Conservation (phyloP, 768 basidiomycete species). For the Amanita polypyramis region DNA sequence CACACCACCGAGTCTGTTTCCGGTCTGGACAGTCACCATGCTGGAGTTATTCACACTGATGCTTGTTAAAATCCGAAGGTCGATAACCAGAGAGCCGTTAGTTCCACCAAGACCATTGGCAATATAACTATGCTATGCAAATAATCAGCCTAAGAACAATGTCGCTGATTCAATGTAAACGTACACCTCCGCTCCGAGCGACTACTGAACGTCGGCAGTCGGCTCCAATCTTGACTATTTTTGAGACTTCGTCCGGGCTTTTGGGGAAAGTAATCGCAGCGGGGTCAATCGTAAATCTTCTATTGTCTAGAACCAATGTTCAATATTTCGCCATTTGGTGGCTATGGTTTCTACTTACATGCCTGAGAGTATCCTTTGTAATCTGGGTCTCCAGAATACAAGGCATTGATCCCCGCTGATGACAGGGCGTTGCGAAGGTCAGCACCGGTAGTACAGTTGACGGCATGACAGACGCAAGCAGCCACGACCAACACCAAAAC, state of each 20-base stretch:
- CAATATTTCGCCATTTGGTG: neutral
- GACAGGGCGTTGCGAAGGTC: neutral
- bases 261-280: slow-evolving; percentile 20
- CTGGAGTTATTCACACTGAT: slow-evolving; percentile 24
- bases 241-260: slow-evolving; percentile 17
- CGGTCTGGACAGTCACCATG: slow-evolving; percentile 30
- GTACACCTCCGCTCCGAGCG: slow-evolving; percentile 32
- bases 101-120: slow-evolving; percentile 37
- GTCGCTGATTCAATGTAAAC: slow-evolving; percentile 8
- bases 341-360: neutral
- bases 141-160: neutral
- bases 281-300: slow-evolving; percentile 20
- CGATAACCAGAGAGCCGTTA: slow-evolving; percentile 34
- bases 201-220: slow-evolving; percentile 20
- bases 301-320: slow-evolving; percentile 16
- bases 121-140: slow-evolving; percentile 35
- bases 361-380: neutral
- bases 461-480: neutral
- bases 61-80: slow-evolving; percentile 29
- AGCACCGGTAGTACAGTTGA: neutral
- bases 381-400: slow-evolving; percentile 1
- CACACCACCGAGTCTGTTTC: slow-evolving; percentile 37
- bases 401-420: neutral
- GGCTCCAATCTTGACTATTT: slow-evolving; percentile 17
- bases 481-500: neutral